Evolutionary conservation across 2,329 filamentous ascomycete genomes (phyloP).

Genomic region (Exophiala aquamarina): DNA sequence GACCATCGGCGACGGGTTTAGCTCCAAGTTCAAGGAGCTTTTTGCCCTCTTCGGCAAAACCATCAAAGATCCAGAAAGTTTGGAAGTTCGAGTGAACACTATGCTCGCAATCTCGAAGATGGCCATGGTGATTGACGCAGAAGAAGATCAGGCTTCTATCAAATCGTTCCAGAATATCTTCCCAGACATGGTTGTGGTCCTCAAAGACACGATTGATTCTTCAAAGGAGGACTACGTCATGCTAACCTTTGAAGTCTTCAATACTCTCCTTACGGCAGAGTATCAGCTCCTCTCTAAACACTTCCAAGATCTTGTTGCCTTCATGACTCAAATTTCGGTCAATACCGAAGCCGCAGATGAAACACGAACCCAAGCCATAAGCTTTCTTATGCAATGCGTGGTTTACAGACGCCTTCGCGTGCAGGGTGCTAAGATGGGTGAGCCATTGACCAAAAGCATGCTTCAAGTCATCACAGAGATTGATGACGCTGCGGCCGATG

Average conservation of each 20-base stretch:
- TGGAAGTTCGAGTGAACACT: conserved; percentile 92
- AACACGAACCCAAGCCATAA: conserved; percentile 82
- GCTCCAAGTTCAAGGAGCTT: conserved; percentile 75
- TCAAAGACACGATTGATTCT: conserved; percentile 78
- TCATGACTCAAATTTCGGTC: conserved; percentile 85
- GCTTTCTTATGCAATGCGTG: conserved; percentile 90
- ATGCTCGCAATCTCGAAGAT: conserved; percentile 86
- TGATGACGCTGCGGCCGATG: conserved; percentile 59
- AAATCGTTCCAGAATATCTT: conserved; percentile 76
- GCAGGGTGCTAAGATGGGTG: conserved; percentile 82
- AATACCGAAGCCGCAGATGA: conserved; percentile 80
- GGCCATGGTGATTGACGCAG: conserved; percentile 81
- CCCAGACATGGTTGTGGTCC: conserved; percentile 82
- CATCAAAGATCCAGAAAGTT: conserved; percentile 85
- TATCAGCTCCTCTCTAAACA: conserved; percentile 78
- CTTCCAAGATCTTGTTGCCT: conserved; percentile 84
- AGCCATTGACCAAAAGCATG: conserved; percentile 82
- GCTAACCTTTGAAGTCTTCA: conserved; percentile 94
- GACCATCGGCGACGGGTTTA: conserved; percentile 79
- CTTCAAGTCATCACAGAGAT: conserved; percentile 90
- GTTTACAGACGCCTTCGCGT: conserved; percentile 94
- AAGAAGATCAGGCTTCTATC: conserved; percentile 75
- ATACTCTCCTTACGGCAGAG: conserved; percentile 89
- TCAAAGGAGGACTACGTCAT: conserved; percentile 85
- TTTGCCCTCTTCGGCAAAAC: conserved; percentile 82